Percentiles rank a stretch among this genome's conserved stretches.
Conservation (phyloP, 2,329 filamentous ascomycete species). For the Canariomyces notabilis region DNA sequence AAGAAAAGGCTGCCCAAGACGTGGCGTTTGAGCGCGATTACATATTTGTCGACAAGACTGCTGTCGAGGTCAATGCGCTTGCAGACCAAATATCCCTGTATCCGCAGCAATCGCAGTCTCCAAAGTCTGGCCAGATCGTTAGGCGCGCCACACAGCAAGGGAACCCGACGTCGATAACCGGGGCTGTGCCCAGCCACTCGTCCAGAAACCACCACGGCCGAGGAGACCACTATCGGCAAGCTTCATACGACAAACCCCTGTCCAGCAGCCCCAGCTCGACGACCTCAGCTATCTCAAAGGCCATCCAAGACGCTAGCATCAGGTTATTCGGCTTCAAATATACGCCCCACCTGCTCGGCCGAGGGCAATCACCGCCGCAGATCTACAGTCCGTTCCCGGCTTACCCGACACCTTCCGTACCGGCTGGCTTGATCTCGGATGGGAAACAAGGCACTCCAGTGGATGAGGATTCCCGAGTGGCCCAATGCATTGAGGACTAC, state of each 20-base stretch:
- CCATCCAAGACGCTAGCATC: conserved; percentile 84
- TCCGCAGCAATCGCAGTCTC: conserved; percentile 53
- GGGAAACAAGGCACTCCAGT: conserved; percentile 54
- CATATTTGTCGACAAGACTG: conserved; percentile 89
- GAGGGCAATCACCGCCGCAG: conserved; percentile 66
- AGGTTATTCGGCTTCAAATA: conserved; percentile 68
- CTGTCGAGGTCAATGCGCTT: conserved; percentile 94
- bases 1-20: conserved; percentile 74
- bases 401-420: conserved; percentile 65
- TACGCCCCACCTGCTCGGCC: conserved; percentile 55
- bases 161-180: conserved; percentile 60
- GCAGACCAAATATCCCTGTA: conserved; percentile 91
- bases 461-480: conserved; percentile 75
- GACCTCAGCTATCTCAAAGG: conserved; percentile 89
- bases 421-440: conserved; percentile 61
- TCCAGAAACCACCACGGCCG: conserved; percentile 69
- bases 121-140: conserved; percentile 58
- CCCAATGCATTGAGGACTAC: conserved; percentile 82
- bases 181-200: conserved; percentile 60
- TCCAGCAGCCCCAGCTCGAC: conserved; percentile 68
- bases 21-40: conserved; percentile 90
- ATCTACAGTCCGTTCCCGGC: conserved; percentile 78
- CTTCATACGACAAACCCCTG: conserved; percentile 71
- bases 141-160: conserved; percentile 77
- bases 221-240: conserved; percentile 66